phyloP scores from a whole-genome alignment of 352 stramenopile species.

The Pythium plurisporium region DNA sequence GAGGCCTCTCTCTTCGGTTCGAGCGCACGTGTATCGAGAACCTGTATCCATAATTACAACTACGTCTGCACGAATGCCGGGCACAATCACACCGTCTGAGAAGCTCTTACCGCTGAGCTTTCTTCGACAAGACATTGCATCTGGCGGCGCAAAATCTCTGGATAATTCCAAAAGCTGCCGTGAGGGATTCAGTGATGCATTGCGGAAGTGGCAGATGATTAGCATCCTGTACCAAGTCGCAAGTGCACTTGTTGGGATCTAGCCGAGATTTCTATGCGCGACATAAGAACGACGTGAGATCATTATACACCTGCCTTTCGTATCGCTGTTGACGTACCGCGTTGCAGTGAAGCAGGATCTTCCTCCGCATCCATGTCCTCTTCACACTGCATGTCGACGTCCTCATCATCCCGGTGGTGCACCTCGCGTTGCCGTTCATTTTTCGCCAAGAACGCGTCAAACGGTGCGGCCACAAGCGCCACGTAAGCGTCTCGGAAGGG shows the following conservation, averaged over 20 bases:
- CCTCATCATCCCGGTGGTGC: neutral
- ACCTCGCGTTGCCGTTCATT: neutral
- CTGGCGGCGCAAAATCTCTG: conserved; percentile 25
- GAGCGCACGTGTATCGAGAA: neutral
- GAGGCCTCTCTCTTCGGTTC: neutral
- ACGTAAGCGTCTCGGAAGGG: conserved; percentile 31
- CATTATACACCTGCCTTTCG: neutral
- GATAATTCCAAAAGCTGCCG: too few relatives aligned
- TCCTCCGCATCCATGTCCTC: neutral
- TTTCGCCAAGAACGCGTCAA: conserved; percentile 19
- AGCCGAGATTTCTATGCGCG: conserved; percentile 22
- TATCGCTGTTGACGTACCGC: neutral
- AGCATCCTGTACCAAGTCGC: conserved; percentile 17
- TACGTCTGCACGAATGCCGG: too few relatives aligned
- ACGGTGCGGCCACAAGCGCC: conserved; percentile 27
- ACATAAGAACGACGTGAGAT: neutral
- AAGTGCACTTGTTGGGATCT: conserved; percentile 30
- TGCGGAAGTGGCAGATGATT: too few relatives aligned
- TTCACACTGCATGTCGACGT: neutral
- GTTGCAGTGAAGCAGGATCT: conserved; percentile 6
- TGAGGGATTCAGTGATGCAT: too few relatives aligned
- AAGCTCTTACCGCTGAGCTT: conserved; percentile 14
- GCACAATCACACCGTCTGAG: neutral
- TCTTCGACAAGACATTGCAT: conserved; percentile 23
- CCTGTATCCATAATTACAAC: too few relatives aligned